Evolutionary conservation across 1,284 basidiomycete genomes (phyloP).

Genomic region (Neonothopanus nambi): DNA sequence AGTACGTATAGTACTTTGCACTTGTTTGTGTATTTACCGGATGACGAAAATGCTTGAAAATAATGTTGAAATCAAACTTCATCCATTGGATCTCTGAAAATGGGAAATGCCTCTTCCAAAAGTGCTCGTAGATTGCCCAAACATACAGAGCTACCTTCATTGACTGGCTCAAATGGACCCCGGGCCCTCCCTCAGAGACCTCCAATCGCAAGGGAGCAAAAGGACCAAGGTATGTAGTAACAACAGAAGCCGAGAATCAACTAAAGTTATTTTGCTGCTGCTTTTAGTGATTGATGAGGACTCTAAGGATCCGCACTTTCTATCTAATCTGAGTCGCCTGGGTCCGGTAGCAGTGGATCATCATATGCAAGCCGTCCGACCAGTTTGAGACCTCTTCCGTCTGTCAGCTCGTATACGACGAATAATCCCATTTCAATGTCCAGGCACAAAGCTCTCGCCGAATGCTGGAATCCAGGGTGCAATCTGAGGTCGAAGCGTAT

Average conservation of each 20-base stretch:
- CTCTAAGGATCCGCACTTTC: conserved; percentile 73
- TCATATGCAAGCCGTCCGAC: conserved; percentile 57
- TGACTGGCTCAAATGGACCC: conserved; percentile 53
- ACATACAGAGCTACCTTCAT: conserved; percentile 43
- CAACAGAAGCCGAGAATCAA: background rate
- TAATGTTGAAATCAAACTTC: conserved; percentile 5
- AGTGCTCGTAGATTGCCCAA: conserved; percentile 63
- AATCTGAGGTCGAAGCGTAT: conserved; percentile 58
- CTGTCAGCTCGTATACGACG: background rate
- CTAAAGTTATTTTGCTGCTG: background rate
- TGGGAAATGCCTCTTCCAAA: conserved; percentile 76
- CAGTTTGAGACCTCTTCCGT: conserved; percentile 26
- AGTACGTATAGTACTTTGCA: conserved; percentile 10
- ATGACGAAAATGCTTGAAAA: conserved; percentile 4
- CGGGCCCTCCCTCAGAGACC: conserved; percentile 17
- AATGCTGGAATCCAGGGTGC: conserved; percentile 51
- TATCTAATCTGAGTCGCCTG: conserved; percentile 67
- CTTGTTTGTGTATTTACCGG: conserved; percentile 12
- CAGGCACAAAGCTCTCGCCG: conserved; percentile 39
- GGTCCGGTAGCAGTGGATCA: conserved; percentile 77
- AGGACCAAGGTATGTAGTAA: conserved; percentile 44
- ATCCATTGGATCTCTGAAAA: conserved; percentile 28
- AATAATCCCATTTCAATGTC: conserved; percentile 11
- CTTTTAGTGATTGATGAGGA: conserved; percentile 65
- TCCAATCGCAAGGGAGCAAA: conserved; percentile 52